A percentile compares a stretch with the other conserved stretches of the same genome.
phyloP scores from a whole-genome alignment of 805 yeast species.

The Ogataea salicorniae region DNA sequence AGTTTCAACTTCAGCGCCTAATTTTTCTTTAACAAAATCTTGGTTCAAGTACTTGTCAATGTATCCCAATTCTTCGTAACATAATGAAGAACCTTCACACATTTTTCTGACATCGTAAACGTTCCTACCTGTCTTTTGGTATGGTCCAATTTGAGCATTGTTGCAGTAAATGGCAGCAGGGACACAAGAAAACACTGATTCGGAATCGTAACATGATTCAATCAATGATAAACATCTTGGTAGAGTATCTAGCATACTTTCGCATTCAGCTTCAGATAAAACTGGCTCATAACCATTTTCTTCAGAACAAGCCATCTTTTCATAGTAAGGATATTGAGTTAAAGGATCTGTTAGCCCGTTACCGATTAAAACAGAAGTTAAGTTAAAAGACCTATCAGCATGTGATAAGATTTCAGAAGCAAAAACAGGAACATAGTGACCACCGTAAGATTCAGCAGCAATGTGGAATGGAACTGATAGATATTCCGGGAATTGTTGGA shows the following conservation, averaged over 20 bases:
- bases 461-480: constrained; percentile 58
- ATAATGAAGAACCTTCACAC: constrained; percentile 48
- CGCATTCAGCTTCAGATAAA: constrained; percentile 63
- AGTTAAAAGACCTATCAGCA: constrained; percentile 52
- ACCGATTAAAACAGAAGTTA: constrained; percentile 81
- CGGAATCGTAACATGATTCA: constrained; percentile 58
- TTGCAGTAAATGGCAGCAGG: constrained; percentile 62
- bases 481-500: constrained; percentile 75
- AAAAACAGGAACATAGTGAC: constrained; percentile 73
- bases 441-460: constrained; percentile 83
- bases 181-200: constrained; percentile 54
- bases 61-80: constrained; percentile 47
- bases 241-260: constrained; percentile 51
- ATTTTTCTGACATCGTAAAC: constrained; percentile 57
- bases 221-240: constrained; percentile 63
- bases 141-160: constrained; percentile 56
- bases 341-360: constrained; percentile 88
- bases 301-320: constrained; percentile 91
- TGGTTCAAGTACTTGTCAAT: constrained; percentile 50
- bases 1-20: constrained; percentile 51
- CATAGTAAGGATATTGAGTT: constrained; percentile 70
- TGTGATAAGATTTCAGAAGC: constrained; percentile 52
- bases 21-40: constrained; percentile 45
- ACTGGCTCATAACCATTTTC: constrained; percentile 77
- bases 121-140: constrained; percentile 53